Base-by-base conservation (phyloP, 768 basidiomycete genomes). In the Paxillus rubicundulus region DNA sequence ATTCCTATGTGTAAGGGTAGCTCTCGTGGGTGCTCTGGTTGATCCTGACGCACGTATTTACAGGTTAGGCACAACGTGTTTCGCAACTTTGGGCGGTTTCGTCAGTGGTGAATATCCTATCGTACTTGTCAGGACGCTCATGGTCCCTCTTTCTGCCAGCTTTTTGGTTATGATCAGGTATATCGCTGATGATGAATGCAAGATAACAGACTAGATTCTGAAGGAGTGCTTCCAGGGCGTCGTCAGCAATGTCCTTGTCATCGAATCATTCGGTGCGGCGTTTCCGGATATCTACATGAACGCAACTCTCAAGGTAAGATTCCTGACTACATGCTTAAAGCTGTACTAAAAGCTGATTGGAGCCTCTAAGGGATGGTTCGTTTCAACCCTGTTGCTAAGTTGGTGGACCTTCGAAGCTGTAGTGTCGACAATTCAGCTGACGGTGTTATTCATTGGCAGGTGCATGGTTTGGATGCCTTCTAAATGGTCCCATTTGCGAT, bases 121-220 rank as follows among this genome's bases (percentile, higher is more conserved):
- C 32, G 4, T n/a, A 18, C 16, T n/a, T 50, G n/a, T 27, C 5
- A 20, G 1, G 45, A 34, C 9, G 39, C 18, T 57, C 45, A 57
- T 45, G 45, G 6, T 34, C 10, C 1, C 49, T 12, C 2, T 38
- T 42, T 36, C 28, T 41, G 28, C 30, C 30, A 70, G 67, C 61
- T 69, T 32, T 69, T 70, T 45, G 67, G 67, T 12, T 69, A 70
- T 47, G 69, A 64, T 33, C 69, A 68, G 54, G 66, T 65, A 45
- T 6, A 45, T 6, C 24, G 32, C 18, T 3, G 17, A 5, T 14
- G 30, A 28, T 5, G 37, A 30, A n/a, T 8, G 14, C 9, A 24
- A 3, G 12, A 10, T 7, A 2, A n/a, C 28, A 8, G 17, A 27
- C 13, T 18, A 28, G 44, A n/a, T 34, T 44, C 47, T 56, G 14